Percentiles rank a stretch among this genome's conserved stretches.
phyloP scores from a whole-genome alignment of 495 filamentous ascomycete genomes.

The Evernia prunastri region DNA sequence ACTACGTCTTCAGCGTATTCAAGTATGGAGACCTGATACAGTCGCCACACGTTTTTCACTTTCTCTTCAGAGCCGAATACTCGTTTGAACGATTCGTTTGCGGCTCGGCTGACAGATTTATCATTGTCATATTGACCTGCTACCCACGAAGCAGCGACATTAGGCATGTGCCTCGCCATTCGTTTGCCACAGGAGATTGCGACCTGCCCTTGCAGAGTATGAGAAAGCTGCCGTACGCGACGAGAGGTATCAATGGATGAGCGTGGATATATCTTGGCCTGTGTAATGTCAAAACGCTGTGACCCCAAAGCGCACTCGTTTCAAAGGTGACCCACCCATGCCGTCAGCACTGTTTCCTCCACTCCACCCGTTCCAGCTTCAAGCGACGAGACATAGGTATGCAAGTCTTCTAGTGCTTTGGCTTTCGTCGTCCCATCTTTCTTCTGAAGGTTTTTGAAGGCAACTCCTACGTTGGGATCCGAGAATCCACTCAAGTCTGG shows the following conservation, averaged over 20 bases:
- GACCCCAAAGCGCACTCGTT: slow-evolving; percentile 17
- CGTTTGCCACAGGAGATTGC: slow-evolving; percentile 68
- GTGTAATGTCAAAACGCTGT: slow-evolving; percentile 30
- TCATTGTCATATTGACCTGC: slow-evolving; percentile 84
- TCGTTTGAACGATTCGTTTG: slow-evolving; percentile 62
- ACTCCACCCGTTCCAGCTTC: slow-evolving; percentile 45
- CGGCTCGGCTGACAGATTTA: slow-evolving; percentile 59
- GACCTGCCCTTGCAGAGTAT: slow-evolving; percentile 66
- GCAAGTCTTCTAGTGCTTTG: slow-evolving; percentile 87
- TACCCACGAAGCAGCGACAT: slow-evolving; percentile 78
- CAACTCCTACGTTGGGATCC: slow-evolving; percentile 73
- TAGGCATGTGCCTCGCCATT: slow-evolving; percentile 67
- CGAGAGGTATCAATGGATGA: slow-evolving; percentile 80
- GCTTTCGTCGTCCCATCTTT: slow-evolving; percentile 87
- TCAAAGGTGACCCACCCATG: slow-evolving; percentile 64
- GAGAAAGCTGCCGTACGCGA: slow-evolving; percentile 79
- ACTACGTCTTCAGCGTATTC: slow-evolving; percentile 74
- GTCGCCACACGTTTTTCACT: slow-evolving; percentile 62
- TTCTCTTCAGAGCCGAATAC: slow-evolving; percentile 79
- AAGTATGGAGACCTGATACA: slow-evolving; percentile 67
- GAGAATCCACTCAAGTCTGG: slow-evolving; percentile 73
- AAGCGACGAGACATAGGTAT: slow-evolving; percentile 50
- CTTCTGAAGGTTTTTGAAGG: slow-evolving; percentile 87
- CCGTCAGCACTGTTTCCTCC: slow-evolving; percentile 72
- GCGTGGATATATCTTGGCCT: slow-evolving; percentile 83